A percentile compares a stretch with the other conserved stretches of the same genome.
Conservation (phyloP, 768 basidiomycete genomes). For the Saitozyma podzolica region DNA sequence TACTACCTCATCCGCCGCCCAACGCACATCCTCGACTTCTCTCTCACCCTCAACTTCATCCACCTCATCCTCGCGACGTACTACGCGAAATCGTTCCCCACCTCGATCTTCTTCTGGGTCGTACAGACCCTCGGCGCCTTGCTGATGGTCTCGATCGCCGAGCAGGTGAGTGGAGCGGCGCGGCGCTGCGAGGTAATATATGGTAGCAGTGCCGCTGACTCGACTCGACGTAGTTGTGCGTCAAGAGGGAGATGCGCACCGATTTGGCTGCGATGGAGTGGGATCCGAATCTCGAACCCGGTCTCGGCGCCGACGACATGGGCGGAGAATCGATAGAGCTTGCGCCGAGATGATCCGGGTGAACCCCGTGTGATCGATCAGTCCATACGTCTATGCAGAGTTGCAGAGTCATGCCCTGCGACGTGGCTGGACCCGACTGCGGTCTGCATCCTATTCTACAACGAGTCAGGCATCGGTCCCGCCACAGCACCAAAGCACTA, state of each 20-base stretch:
- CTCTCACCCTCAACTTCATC: constrained; percentile 83
- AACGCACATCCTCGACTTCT: constrained; percentile 91
- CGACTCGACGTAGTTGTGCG: constrained; percentile 26
- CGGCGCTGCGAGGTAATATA: not conserved
- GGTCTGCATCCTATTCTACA: too few relatives aligned
- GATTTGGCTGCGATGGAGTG: constrained; percentile 21
- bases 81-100: constrained; percentile 75
- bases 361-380: too few relatives aligned
- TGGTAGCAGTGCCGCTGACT: not conserved
- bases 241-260: constrained; percentile 36
- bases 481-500: too few relatives aligned
- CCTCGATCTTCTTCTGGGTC: constrained; percentile 89
- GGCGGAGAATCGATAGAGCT: not conserved
- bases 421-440: too few relatives aligned
- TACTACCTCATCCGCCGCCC: constrained; percentile 86
- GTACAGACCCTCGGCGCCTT: constrained; percentile 70
- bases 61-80: constrained; percentile 94
- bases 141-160: constrained; percentile 75
- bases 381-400: too few relatives aligned
- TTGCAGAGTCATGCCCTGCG: too few relatives aligned
- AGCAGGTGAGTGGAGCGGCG: constrained; percentile 68
- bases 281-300: constrained; percentile 11
- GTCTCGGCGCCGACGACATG: not conserved
- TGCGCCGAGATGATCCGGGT: not conserved
- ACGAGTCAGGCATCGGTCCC: too few relatives aligned